Percentiles rank a stretch among this genome's conserved stretches.
phyloP scores from a whole-genome alignment of 2,329 filamentous ascomycete species.

The Penicillium sp. region DNA sequence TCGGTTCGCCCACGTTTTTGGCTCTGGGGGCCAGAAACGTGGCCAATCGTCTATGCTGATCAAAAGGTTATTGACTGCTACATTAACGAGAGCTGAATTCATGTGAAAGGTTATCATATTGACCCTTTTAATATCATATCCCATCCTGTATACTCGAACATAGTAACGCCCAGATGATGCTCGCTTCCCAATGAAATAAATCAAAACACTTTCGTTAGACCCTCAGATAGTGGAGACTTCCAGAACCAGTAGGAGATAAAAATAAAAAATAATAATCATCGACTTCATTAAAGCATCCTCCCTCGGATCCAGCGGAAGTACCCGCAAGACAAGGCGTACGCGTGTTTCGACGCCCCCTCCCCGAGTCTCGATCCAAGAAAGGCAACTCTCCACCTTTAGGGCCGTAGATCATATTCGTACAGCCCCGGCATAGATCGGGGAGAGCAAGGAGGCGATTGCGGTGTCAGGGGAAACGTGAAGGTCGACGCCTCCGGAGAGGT shows the following conservation, averaged over 20 bases:
- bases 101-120: background rate
- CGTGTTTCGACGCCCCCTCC: background rate
- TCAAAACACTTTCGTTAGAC: constrained; percentile 1
- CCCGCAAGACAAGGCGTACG: background rate
- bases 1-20: background rate
- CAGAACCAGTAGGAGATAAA: background rate
- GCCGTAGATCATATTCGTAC: constrained; percentile 24
- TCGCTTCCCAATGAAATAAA: constrained; percentile 12
- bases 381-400: background rate
- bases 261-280: background rate
- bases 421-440: constrained; percentile 35
- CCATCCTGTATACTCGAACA: background rate
- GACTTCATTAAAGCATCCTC: background rate
- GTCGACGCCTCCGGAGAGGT: constrained; percentile 43
- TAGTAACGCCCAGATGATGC: constrained; percentile 20
- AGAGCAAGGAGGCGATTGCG: constrained; percentile 42
- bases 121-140: background rate
- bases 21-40: constrained; percentile 8
- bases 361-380: background rate
- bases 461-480: constrained; percentile 43
- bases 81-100: background rate
- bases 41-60: constrained; percentile 10
- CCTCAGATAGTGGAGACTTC: constrained; percentile 6
- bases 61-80: constrained; percentile 15
- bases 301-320: constrained; percentile 1